Evolutionary conservation across 2,329 filamentous ascomycete genomes (phyloP).

Genomic region (Leptographium procerum): DNA sequence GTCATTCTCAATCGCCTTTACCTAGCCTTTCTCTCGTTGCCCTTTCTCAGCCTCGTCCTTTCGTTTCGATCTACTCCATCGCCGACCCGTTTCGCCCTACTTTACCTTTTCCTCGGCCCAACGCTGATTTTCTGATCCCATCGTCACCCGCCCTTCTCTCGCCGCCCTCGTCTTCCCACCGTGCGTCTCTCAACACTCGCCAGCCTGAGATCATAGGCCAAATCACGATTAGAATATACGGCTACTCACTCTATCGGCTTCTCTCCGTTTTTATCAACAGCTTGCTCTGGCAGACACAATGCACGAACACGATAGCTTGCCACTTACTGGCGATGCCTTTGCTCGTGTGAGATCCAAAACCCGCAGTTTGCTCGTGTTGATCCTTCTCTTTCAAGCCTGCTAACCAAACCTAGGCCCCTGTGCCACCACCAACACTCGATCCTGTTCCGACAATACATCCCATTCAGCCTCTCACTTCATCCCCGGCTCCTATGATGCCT

Average conservation of each 20-base stretch:
- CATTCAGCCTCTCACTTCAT: constrained; percentile 18
- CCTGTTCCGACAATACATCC: neutral
- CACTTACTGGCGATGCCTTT: neutral
- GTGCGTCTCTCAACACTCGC: neutral
- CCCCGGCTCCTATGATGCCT: constrained; percentile 49
- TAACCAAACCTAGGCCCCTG: neutral
- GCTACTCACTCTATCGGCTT: neutral
- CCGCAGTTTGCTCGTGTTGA: neutral
- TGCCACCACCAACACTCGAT: neutral
- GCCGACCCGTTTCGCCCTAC: neutral
- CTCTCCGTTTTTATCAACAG: neutral
- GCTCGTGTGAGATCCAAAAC: neutral
- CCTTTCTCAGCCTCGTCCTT: neutral
- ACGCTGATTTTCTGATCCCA: neutral
- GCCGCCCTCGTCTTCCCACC: neutral
- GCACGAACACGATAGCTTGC: neutral
- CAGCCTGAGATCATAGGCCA: neutral
- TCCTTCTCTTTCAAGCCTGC: neutral
- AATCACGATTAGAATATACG: neutral
- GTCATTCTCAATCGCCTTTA: neutral
- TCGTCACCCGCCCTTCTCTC: neutral
- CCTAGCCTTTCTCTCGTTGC: neutral
- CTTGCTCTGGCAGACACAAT: neutral
- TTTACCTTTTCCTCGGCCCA: neutral
- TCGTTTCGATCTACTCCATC: neutral